A percentile compares a stretch with the other conserved stretches of the same genome.
phyloP scores from a whole-genome alignment of 1,284 basidiomycete species.

The Ceratorhiza oryzae-sativae region DNA sequence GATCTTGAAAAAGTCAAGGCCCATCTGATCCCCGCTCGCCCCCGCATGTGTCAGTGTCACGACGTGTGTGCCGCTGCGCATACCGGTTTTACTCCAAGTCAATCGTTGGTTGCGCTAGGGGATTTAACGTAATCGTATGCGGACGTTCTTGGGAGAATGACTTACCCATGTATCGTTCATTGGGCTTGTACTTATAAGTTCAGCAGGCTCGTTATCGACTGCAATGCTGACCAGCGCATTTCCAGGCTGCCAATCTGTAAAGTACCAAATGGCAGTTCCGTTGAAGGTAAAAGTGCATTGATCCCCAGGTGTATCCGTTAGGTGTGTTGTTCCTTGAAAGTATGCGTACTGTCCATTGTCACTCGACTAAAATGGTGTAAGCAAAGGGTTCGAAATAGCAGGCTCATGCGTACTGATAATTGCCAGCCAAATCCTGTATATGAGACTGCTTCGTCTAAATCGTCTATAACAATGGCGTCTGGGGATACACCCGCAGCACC shows the following conservation, averaged over 20 bases:
- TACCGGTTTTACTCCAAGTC: conserved; percentile 2
- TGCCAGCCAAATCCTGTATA: background rate
- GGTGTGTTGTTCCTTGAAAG: background rate
- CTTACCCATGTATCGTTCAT: background rate
- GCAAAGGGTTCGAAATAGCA: too few relatives aligned
- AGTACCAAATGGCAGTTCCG: conserved; percentile 4
- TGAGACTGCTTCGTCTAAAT: background rate
- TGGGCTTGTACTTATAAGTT: background rate
- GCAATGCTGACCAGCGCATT: background rate
- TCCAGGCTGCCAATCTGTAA: background rate
- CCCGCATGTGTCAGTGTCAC: conserved; percentile 12
- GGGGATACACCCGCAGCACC: background rate
- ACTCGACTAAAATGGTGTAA: background rate
- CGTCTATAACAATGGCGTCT: background rate
- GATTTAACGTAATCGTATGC: background rate
- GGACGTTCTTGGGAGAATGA: background rate
- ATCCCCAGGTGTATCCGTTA: background rate
- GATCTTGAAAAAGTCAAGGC: conserved; percentile 18
- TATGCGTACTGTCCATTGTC: background rate
- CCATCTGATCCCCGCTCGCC: background rate
- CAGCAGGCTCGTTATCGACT: background rate
- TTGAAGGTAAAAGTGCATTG: background rate
- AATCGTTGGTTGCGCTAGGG: background rate
- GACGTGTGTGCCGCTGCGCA: background rate
- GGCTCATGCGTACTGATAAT: background rate